A percentile compares a stretch with the other conserved stretches of the same genome.
These are phyloP conservation scores for Trichoderma sp. DNA, from an alignment of 2,329 filamentous ascomycete species.

Conservation along the genomic window DNA sequence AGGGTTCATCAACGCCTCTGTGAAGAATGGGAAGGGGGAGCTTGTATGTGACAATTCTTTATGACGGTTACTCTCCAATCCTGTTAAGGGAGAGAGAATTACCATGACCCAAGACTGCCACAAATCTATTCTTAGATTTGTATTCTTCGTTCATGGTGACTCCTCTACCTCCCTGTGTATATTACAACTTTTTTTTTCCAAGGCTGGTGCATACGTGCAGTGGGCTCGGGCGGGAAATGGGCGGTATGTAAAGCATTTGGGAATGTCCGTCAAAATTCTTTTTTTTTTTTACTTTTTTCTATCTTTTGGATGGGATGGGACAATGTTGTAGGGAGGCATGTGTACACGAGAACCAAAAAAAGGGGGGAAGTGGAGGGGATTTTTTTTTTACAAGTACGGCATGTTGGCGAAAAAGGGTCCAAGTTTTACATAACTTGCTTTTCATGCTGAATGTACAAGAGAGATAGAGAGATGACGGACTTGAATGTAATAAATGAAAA, in stretches of 20 bases:
- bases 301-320: slow-evolving; percentile 2
- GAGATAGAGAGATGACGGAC: slow-evolving; percentile 33
- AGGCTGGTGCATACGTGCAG: slow-evolving; percentile 16
- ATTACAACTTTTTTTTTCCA: slow-evolving; percentile 19
- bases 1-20: neutral
- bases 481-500: slow-evolving; percentile 13
- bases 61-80: slow-evolving; percentile 13
- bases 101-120: neutral
- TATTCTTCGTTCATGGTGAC: neutral
- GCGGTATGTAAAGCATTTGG: slow-evolving; percentile 10
- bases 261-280: slow-evolving; percentile 1
- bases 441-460: slow-evolving; percentile 39
- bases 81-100: neutral
- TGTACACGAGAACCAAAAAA: neutral
- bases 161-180: slow-evolving; percentile 6
- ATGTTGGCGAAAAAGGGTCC: slow-evolving; percentile 12
- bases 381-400: neutral
- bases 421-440: slow-evolving; percentile 18
- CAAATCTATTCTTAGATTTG: neutral
- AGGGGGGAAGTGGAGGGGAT: neutral
- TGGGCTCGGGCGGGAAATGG: slow-evolving; percentile 11
- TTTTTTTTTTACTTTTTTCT: neutral
- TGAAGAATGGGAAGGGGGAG: neutral
- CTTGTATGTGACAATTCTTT: slow-evolving; percentile 11
- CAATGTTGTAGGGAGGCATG: slow-evolving; percentile 25